phyloP scores from a whole-genome alignment of 2,329 filamentous ascomycete genomes.

The Coleophoma eucalyptorum region DNA sequence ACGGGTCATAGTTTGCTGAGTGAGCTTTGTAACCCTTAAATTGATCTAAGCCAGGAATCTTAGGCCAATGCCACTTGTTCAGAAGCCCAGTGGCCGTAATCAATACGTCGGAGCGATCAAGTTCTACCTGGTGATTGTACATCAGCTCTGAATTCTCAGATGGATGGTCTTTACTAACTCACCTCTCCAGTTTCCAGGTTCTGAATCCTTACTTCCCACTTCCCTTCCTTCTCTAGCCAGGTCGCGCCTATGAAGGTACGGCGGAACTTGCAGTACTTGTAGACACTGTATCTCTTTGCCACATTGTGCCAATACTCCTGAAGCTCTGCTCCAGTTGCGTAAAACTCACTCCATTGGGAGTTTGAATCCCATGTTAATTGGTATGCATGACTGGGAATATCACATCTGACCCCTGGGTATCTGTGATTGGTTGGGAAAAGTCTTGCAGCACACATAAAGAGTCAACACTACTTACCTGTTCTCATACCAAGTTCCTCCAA shows the following conservation, averaged over 20 bases:
- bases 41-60: constrained; percentile 50
- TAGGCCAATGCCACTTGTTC: constrained; percentile 59
- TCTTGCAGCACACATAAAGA: constrained; percentile 34
- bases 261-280: constrained; percentile 48
- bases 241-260: constrained; percentile 19
- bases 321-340: constrained; percentile 58
- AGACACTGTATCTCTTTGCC: constrained; percentile 59
- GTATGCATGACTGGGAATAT: constrained; percentile 50
- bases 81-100: constrained; percentile 53
- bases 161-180: too few relatives aligned
- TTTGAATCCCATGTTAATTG: constrained; percentile 63
- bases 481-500: constrained; percentile 47
- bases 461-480: constrained; percentile 61
- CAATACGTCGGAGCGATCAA: constrained; percentile 20
- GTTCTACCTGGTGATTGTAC: too few relatives aligned
- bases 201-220: constrained; percentile 26
- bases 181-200: constrained; percentile 30
- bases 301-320: constrained; percentile 59
- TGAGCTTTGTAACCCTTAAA: constrained; percentile 53
- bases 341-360: constrained; percentile 53
- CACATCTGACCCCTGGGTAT: constrained; percentile 2
- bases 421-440: neutral
- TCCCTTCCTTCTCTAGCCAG: constrained; percentile 23
- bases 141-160: too few relatives aligned
- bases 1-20: constrained; percentile 51